Percentiles rank a stretch among this genome's conserved stretches.
phyloP scores from a whole-genome alignment of 2,329 filamentous ascomycete genomes.

The Colletotrichum sansevieriae region DNA sequence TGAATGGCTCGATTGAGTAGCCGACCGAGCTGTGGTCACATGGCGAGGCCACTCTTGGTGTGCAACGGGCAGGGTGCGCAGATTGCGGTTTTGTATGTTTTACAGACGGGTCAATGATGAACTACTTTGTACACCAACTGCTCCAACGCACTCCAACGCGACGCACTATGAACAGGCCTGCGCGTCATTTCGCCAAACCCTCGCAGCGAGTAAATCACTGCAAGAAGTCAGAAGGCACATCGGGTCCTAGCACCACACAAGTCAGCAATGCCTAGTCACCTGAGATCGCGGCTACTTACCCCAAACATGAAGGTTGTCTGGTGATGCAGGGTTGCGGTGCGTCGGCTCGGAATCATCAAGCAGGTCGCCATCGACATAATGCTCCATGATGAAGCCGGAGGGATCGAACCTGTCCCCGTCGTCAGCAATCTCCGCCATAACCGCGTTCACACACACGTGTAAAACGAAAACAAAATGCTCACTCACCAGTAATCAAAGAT shows the following conservation, averaged over 20 bases:
- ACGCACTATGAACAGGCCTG: no score
- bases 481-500: conserved; percentile 65
- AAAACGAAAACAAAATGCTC: neutral
- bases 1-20: no score
- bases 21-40: no score
- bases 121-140: neutral
- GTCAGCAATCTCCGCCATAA: neutral
- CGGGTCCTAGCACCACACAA: conserved; percentile 28
- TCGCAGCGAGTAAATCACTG: conserved; percentile 7
- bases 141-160: no score
- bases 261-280: conserved; percentile 15
- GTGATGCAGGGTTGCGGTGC: conserved; percentile 55
- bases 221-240: conserved; percentile 41
- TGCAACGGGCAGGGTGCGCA: no score
- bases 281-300: conserved; percentile 46
- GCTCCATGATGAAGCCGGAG: conserved; percentile 73
- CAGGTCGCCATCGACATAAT: conserved; percentile 79
- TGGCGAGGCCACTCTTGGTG: no score
- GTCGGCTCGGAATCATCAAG: conserved; percentile 67
- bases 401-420: conserved; percentile 67
- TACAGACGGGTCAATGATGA: neutral
- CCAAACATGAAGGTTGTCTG: conserved; percentile 61
- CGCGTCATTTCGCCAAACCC: no score
- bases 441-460: no score
- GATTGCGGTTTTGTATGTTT: neutral